phyloP scores from a whole-genome alignment of 768 basidiomycete genomes.

The Crepidotus variabilis region DNA sequence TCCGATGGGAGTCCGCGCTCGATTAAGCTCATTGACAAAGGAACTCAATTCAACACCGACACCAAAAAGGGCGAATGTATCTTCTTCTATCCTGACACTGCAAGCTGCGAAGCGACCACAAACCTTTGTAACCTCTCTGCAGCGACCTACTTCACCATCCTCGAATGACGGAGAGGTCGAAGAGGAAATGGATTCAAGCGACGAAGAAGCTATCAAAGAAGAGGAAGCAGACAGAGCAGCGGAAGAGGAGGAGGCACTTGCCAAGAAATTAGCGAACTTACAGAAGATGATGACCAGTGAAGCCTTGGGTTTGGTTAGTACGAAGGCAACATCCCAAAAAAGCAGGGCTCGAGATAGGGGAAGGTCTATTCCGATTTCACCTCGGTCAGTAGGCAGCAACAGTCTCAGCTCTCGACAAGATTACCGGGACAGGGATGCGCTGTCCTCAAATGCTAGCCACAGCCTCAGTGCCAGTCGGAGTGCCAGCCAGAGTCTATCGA shows the following conservation, averaged over 20 bases:
- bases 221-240: constrained; percentile 66
- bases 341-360: constrained; percentile 43
- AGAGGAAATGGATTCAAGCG: constrained; percentile 51
- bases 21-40: constrained; percentile 64
- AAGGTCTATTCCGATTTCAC: constrained; percentile 32
- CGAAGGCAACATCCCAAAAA: constrained; percentile 26
- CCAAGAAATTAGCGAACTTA: constrained; percentile 64
- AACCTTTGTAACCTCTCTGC: constrained; percentile 30
- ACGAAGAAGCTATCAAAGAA: constrained; percentile 59
- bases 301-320: constrained; percentile 62
- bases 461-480: constrained; percentile 34
- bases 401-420: constrained; percentile 17
- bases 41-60: constrained; percentile 33
- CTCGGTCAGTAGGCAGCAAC: constrained; percentile 26
- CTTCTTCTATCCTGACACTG: constrained; percentile 2
- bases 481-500: constrained; percentile 71
- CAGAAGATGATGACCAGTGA: constrained; percentile 74
- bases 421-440: constrained; percentile 6
- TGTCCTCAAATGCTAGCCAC: constrained; percentile 37
- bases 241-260: constrained; percentile 66
- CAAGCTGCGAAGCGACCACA: constrained; percentile 21
- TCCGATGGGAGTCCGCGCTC: constrained; percentile 64
- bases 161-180: constrained; percentile 26
- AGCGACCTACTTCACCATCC: constrained; percentile 42
- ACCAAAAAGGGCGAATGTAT: constrained; percentile 46